phyloP scores from a whole-genome alignment of 2,329 filamentous ascomycete genomes.

The Cercospora canescens region DNA sequence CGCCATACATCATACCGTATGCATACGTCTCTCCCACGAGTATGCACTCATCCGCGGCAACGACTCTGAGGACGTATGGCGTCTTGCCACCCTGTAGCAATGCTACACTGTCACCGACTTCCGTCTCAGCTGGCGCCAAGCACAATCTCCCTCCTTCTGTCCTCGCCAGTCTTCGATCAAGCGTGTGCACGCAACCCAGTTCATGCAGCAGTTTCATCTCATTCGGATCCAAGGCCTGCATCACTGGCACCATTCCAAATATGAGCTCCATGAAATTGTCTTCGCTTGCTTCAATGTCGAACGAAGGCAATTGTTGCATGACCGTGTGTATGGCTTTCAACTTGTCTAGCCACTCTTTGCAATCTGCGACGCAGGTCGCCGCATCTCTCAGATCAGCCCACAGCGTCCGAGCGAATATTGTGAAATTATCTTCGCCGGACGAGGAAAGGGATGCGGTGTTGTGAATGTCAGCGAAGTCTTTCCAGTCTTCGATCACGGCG shows the following conservation, averaged over 20 bases:
- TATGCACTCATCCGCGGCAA: background rate
- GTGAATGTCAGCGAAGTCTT: background rate
- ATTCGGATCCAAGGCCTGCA: background rate
- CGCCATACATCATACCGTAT: constrained; percentile 9
- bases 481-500: background rate
- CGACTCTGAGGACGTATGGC: background rate
- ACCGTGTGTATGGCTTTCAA: background rate
- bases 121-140: background rate
- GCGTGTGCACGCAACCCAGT: background rate
- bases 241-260: background rate
- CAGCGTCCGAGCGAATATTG: background rate
- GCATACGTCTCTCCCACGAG: constrained; percentile 10
- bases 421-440: too few species aligned
- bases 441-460: background rate
- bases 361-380: background rate
- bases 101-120: background rate
- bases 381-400: background rate
- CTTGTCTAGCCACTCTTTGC: background rate
- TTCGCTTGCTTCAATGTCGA: background rate
- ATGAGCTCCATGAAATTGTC: background rate
- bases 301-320: background rate
- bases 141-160: background rate
- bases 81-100: background rate
- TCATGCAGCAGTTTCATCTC: background rate
- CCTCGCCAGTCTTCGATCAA: constrained; percentile 4